These are phyloP conservation scores for Cladosporium halotolerans DNA, from an alignment of 2,329 filamentous ascomycete species.

Conservation along the genomic window DNA sequence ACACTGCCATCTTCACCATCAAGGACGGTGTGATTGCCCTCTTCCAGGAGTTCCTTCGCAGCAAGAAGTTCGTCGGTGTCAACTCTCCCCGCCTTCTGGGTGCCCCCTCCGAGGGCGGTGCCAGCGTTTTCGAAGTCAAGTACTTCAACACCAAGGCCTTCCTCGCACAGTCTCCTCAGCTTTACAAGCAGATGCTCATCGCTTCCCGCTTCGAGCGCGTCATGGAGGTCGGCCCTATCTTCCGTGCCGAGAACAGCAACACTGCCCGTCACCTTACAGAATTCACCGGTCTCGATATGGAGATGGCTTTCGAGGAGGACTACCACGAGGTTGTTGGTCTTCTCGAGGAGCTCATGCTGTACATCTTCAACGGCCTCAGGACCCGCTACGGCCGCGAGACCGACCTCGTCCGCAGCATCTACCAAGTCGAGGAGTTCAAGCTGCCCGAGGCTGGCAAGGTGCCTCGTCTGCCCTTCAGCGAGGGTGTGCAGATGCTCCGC, in stretches of 20 bases:
- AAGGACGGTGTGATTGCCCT: conserved; percentile 61
- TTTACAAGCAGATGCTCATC: conserved; percentile 85
- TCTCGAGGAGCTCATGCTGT: conserved; percentile 67
- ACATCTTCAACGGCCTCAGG: conserved; percentile 71
- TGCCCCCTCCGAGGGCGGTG: conserved; percentile 85
- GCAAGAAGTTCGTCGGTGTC: conserved; percentile 71
- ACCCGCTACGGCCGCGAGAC: conserved; percentile 64
- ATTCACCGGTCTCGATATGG: conserved; percentile 82
- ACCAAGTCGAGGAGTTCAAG: conserved; percentile 71
- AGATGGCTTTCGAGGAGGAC: conserved; percentile 77
- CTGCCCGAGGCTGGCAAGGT: conserved; percentile 69
- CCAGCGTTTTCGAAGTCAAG: conserved; percentile 81
- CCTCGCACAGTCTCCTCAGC: conserved; percentile 74
- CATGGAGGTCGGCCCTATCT: conserved; percentile 73
- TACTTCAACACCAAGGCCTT: conserved; percentile 84
- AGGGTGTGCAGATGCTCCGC: conserved; percentile 70
- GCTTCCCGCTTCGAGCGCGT: conserved; percentile 71
- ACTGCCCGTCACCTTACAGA: conserved; percentile 81
- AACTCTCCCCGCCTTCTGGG: conserved; percentile 86
- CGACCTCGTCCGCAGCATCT: conserved; percentile 63
- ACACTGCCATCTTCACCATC: conserved; percentile 76
- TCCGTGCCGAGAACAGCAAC: conserved; percentile 81
- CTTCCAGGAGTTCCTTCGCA: conserved; percentile 72
- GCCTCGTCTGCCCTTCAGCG: conserved; percentile 68
- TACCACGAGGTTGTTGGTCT: conserved; percentile 70